Conservation (phyloP, 1,139 yeast genomes). For the Yamadazyma sp. region DNA sequence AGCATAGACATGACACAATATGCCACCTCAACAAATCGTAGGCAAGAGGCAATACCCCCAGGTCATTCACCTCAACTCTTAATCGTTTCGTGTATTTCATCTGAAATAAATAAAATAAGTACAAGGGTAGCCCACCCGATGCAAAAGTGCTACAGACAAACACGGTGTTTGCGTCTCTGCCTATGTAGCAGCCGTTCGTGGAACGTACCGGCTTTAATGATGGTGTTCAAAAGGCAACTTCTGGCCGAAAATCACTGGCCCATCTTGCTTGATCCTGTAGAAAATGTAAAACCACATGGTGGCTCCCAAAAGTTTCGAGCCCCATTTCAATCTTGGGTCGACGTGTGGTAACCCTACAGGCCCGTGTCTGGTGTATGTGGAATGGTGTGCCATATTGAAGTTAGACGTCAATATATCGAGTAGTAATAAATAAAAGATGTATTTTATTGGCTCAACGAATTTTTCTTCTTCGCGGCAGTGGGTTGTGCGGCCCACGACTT, state of each 20-base stretch:
- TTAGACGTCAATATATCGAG: no score
- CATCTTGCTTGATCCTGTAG: constrained; percentile 74
- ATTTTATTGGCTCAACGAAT: constrained; percentile 4
- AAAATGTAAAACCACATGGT: constrained; percentile 87
- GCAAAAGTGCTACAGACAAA: no score
- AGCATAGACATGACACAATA: no score
- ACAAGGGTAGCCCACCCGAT: no score
- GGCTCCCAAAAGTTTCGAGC: constrained; percentile 70
- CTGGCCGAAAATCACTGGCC: constrained; percentile 56
- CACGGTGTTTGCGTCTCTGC: no score
- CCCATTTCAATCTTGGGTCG: constrained; percentile 53
- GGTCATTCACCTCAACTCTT: no score
- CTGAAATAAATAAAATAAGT: constrained; percentile 4
- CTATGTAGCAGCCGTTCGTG: no score
- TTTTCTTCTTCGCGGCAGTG: background rate
- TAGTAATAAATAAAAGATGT: background rate
- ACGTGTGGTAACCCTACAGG: constrained; percentile 56
- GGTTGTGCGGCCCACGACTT: background rate
- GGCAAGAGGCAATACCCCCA: no score
- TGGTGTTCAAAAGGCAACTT: constrained; percentile 46
- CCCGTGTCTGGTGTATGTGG: constrained; percentile 53
- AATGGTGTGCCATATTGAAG: constrained; percentile 26
- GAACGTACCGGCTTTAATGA: constrained; percentile 16
- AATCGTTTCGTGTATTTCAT: constrained; percentile 2
- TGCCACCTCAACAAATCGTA: no score